A percentile compares a stretch with the other conserved stretches of the same genome.
phyloP scores from a whole-genome alignment of 352 stramenopile genomes.

The Sclerospora graminicola region DNA sequence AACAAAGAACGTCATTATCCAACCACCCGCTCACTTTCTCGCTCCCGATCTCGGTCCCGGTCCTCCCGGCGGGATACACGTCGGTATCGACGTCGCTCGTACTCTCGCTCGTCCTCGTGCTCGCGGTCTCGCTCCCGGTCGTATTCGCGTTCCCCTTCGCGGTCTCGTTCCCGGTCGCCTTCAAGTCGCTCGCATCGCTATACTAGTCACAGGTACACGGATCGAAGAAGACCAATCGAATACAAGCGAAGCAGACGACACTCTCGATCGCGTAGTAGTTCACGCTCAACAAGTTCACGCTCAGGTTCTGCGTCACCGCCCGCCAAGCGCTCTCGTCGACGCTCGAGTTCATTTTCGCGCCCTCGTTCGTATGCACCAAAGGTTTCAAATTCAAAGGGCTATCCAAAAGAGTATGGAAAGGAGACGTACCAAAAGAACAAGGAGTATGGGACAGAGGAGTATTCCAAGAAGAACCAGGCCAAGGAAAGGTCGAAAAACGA shows the following conservation, averaged over 20 bases:
- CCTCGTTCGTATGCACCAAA: conserved; percentile 14
- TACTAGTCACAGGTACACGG: conserved; percentile 5
- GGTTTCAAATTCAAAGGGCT: conserved; percentile 10
- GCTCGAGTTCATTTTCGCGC: conserved; percentile 17
- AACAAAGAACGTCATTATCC: conserved; percentile 15
- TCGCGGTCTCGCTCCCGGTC: conserved; percentile 36
- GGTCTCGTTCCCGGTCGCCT: conserved; percentile 14
- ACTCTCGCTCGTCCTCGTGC: conserved; percentile 28
- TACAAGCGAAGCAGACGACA: conserved; percentile 14
- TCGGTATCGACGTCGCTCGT: conserved; percentile 22
- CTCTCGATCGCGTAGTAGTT: conserved; percentile 25
- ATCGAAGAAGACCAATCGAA: conserved; percentile 8
- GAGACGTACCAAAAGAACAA: too few species aligned
- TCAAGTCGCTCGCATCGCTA: conserved; percentile 11
- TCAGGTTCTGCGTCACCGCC: conserved; percentile 20
- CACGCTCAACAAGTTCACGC: conserved; percentile 31
- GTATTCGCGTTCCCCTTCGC: conserved; percentile 20
- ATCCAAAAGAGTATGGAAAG: conserved; percentile 13
- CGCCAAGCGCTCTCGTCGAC: conserved; percentile 17
- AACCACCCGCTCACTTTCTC: conserved; percentile 17
- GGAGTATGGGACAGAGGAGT: too few species aligned
- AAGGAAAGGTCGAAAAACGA: too few species aligned
- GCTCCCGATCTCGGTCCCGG: conserved; percentile 27
- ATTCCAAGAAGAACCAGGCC: too few species aligned
- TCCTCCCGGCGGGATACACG: conserved; percentile 18